Conservation (phyloP, 1,284 basidiomycete genomes). For the Dichomitus squalens region DNA sequence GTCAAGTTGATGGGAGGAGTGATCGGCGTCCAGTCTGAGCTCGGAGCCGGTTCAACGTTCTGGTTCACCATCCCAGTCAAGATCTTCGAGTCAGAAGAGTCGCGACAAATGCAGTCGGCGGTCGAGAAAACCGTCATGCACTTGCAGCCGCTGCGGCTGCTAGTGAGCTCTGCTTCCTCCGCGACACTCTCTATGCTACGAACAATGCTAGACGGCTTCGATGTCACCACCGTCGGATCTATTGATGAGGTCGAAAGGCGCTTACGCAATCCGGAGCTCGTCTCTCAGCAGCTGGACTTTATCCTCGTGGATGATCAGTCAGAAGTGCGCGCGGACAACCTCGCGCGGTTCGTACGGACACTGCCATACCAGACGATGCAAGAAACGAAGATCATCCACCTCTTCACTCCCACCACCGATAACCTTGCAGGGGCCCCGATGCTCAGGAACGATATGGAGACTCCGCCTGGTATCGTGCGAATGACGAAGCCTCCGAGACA, state of each 20-base stretch:
- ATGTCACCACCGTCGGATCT: conserved; percentile 45
- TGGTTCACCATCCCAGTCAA: conserved; percentile 73
- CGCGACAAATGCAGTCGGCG: conserved; percentile 49
- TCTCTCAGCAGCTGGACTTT: conserved; percentile 53
- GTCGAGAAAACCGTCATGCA: conserved; percentile 46
- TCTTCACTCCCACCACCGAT: conserved; percentile 68
- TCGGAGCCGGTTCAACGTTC: conserved; percentile 64
- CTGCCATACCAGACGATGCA: conserved; percentile 40
- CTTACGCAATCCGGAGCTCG: conserved; percentile 38
- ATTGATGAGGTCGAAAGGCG: conserved; percentile 48
- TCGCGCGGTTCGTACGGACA: conserved; percentile 49
- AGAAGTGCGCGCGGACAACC: conserved; percentile 54
- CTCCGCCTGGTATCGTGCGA: conserved; percentile 55
- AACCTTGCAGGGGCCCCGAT: conserved; percentile 51
- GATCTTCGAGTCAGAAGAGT: conserved; percentile 55
- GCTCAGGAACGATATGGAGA: conserved; percentile 44
- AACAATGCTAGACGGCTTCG: conserved; percentile 59
- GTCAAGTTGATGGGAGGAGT: conserved; percentile 74
- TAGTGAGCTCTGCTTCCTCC: conserved; percentile 59
- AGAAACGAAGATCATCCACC: conserved; percentile 65
- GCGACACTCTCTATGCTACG: conserved; percentile 56
- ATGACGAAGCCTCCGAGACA: conserved; percentile 72
- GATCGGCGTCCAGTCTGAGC: conserved; percentile 67
- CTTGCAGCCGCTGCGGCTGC: conserved; percentile 50
- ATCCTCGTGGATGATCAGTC: conserved; percentile 68